Evolutionary conservation across 2,329 filamentous ascomycete species (phyloP).

Genomic region (Acrodontium crateriforme): DNA sequence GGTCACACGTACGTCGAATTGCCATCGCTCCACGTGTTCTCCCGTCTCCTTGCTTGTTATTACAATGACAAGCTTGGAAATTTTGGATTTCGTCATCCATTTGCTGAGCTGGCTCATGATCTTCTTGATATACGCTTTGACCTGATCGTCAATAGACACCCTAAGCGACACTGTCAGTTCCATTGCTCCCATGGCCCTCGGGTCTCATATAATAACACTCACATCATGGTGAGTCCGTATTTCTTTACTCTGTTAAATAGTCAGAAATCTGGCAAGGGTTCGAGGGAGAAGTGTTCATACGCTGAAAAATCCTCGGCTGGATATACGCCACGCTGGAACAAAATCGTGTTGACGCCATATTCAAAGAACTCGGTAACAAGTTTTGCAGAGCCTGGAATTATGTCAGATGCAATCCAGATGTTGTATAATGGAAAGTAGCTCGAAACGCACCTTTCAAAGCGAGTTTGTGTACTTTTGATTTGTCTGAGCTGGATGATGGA

Average conservation of each 20-base stretch:
- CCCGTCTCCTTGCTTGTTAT: conserved; percentile 96
- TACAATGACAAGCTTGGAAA: conserved; percentile 91
- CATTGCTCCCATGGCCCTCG: no score
- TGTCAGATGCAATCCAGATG: neutral
- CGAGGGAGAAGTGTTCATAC: conserved; percentile 33
- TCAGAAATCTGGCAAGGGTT: neutral
- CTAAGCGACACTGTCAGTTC: no score
- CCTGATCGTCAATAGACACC: conserved; percentile 94
- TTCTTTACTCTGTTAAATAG: conserved; percentile 64
- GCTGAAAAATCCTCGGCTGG: conserved; percentile 93
- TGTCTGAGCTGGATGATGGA: conserved; percentile 33
- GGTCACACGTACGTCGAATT: conserved; percentile 61
- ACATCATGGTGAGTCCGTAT: conserved; percentile 97
- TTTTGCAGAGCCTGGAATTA: conserved; percentile 48
- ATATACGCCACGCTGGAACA: conserved; percentile 78
- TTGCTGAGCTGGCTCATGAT: conserved; percentile 97
- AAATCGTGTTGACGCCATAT: conserved; percentile 94
- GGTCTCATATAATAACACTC: no score
- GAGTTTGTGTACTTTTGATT: conserved; percentile 89
- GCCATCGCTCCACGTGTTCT: conserved; percentile 92
- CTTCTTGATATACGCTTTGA: conserved; percentile 98
- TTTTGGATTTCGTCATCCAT: conserved; percentile 96
- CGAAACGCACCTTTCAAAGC: conserved; percentile 61
- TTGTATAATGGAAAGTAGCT: neutral
- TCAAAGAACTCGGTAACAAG: conserved; percentile 97